Conservation (phyloP, 768 basidiomycete species). For the Neoboletus subvelutipes region DNA sequence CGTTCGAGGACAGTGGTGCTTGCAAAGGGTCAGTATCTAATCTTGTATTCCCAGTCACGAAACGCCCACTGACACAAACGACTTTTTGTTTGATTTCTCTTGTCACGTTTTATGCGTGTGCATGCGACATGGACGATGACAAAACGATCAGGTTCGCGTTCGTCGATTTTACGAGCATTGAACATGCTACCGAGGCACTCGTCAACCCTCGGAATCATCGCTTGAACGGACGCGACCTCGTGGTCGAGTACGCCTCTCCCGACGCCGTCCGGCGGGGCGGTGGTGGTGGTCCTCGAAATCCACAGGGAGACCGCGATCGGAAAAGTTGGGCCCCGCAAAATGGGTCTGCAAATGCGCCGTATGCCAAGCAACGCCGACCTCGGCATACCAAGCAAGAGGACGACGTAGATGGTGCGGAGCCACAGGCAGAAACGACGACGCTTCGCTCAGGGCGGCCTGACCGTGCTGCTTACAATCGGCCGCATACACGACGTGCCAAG, state of each 20-base stretch:
- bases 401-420: constrained; percentile 1
- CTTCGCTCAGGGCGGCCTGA: constrained; percentile 10
- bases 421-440: neutral
- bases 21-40: constrained; percentile 80
- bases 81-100: neutral
- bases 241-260: constrained; percentile 85
- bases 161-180: constrained; percentile 80
- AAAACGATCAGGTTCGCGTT: constrained; percentile 74
- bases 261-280: constrained; percentile 89
- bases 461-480: constrained; percentile 11
- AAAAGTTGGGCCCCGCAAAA: constrained; percentile 8
- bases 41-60: constrained; percentile 18
- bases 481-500: constrained; percentile 46
- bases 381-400: constrained; percentile 6
- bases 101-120: neutral
- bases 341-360: neutral
- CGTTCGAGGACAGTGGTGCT: constrained; percentile 91
- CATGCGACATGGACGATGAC: neutral
- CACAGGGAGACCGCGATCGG: constrained; percentile 25
- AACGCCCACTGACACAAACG: neutral
- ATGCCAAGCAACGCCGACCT: constrained; percentile 5
- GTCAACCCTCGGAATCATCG: constrained; percentile 83
- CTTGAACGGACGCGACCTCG: constrained; percentile 79
- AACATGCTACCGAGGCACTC: constrained; percentile 80
- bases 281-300: constrained; percentile 41